These are phyloP conservation scores for Chrysopogon serrulatus DNA, from an alignment of 176 grass and related monocot genomes.

Conservation along the genomic window DNA sequence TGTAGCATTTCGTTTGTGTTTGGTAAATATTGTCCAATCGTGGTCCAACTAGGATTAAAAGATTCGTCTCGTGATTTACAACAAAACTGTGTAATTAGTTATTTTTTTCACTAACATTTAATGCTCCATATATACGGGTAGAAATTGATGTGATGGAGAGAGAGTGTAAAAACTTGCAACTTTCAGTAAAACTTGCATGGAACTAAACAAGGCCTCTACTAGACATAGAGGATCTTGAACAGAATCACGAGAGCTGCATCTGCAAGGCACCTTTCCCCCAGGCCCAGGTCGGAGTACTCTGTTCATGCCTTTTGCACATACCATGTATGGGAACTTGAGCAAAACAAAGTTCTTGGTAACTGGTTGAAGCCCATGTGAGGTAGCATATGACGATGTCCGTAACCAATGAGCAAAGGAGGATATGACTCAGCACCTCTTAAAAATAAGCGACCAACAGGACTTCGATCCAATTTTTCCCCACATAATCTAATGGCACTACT, in stretches of 20 bases:
- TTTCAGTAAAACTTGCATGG: no score
- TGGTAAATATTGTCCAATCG: no score
- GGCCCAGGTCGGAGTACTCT: neutral
- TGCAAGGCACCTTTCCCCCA: neutral
- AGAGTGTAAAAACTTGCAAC: no score
- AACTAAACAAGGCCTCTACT: no score
- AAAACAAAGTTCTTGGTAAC: constrained; percentile 21
- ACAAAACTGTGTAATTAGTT: no score
- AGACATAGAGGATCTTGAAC: neutral
- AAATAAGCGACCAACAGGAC: constrained; percentile 26
- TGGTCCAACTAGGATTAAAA: no score
- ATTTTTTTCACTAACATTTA: no score
- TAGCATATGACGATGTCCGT: constrained; percentile 1
- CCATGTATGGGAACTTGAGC: constrained; percentile 25
- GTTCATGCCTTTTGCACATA: neutral
- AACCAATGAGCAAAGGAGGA: constrained; percentile 23
- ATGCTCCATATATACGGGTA: no score
- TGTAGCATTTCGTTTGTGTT: no score
- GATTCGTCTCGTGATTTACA: no score
- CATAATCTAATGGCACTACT: constrained; percentile 3
- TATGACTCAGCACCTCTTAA: constrained; percentile 29
- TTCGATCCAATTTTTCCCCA: neutral
- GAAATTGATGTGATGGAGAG: no score
- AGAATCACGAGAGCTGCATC: neutral
- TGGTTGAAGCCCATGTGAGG: constrained; percentile 38